phyloP scores from a whole-genome alignment of 2,329 filamentous ascomycete genomes.

The Pseudopithomyces maydicus region DNA sequence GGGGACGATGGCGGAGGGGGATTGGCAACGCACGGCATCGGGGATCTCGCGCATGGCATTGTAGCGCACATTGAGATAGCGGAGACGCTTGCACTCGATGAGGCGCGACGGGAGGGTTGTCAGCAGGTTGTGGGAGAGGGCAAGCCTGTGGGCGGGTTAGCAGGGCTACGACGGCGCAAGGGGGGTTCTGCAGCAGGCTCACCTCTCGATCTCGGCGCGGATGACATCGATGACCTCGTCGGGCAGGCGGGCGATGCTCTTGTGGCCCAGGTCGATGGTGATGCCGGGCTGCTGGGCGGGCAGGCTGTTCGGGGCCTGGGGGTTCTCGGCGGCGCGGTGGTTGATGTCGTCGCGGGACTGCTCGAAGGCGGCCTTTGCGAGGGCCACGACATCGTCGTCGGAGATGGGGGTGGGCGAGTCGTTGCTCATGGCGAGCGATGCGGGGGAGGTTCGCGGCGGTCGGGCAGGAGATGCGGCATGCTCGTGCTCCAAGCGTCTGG shows the following conservation, averaged over 20 bases:
- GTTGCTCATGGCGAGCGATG: slow-evolving; percentile 41
- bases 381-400: slow-evolving; percentile 66
- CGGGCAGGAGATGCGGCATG: slow-evolving; percentile 10
- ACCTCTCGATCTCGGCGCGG: slow-evolving; percentile 75
- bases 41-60: slow-evolving; percentile 74
- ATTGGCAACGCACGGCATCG: slow-evolving; percentile 58
- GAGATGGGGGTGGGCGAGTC: slow-evolving; percentile 55
- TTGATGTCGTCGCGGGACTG: slow-evolving; percentile 69
- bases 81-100: slow-evolving; percentile 75
- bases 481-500: slow-evolving; percentile 10
- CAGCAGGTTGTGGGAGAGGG: slow-evolving; percentile 80
- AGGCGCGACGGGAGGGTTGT: slow-evolving; percentile 72
- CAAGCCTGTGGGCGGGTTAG: slow-evolving; percentile 61
- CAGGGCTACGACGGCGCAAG: background rate
- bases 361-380: slow-evolving; percentile 71
- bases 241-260: slow-evolving; percentile 72
- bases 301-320: slow-evolving; percentile 62
- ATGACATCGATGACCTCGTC: slow-evolving; percentile 78
- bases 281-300: slow-evolving; percentile 68
- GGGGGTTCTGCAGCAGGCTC: slow-evolving; percentile 15
- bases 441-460: slow-evolving; percentile 3
- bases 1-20: background rate
- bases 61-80: slow-evolving; percentile 80
- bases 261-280: slow-evolving; percentile 78
- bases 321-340: slow-evolving; percentile 56